These are phyloP conservation scores for Thermoascus crustaceus DNA, from an alignment of 2,329 filamentous ascomycete species.

Conservation along the genomic window DNA sequence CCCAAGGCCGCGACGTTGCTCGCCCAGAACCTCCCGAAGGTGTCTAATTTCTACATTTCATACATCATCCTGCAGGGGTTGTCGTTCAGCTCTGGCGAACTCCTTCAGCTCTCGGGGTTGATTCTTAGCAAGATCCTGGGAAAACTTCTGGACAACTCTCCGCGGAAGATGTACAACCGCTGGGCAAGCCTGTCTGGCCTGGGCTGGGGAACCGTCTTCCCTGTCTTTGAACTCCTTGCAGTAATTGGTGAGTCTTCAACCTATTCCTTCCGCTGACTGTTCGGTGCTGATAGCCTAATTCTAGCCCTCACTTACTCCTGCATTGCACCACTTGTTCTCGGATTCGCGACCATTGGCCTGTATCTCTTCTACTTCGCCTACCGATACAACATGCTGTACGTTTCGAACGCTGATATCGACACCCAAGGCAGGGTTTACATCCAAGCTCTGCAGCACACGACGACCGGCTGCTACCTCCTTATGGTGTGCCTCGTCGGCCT, in stretches of 20 bases:
- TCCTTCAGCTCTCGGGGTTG: constrained; percentile 68
- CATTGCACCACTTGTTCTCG: constrained; percentile 76
- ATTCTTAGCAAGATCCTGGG: constrained; percentile 66
- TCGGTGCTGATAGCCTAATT: constrained; percentile 9
- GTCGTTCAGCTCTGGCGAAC: constrained; percentile 62
- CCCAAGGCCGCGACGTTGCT: constrained; percentile 55
- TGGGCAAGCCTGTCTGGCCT: constrained; percentile 67
- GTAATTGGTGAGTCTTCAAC: constrained; percentile 57
- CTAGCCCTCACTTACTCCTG: constrained; percentile 74
- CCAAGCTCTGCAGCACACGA: constrained; percentile 76
- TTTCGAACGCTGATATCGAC: constrained; percentile 72
- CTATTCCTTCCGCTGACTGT: not conserved
- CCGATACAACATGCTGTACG: constrained; percentile 84
- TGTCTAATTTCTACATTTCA: constrained; percentile 89
- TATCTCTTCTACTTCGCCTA: constrained; percentile 78
- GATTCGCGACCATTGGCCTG: constrained; percentile 72
- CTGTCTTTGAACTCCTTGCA: constrained; percentile 70
- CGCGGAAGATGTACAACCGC: constrained; percentile 68
- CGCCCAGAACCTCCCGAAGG: constrained; percentile 65
- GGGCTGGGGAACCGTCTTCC: constrained; percentile 76
- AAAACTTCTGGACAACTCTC: constrained; percentile 66
- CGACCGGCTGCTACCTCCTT: constrained; percentile 74
- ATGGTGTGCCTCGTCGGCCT: constrained; percentile 78
- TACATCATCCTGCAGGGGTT: constrained; percentile 93
- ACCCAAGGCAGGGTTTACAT: constrained; percentile 84